Base-by-base conservation (phyloP, 192 early-diverging fungal genomes). In the Kickxella alabastrina region DNA sequence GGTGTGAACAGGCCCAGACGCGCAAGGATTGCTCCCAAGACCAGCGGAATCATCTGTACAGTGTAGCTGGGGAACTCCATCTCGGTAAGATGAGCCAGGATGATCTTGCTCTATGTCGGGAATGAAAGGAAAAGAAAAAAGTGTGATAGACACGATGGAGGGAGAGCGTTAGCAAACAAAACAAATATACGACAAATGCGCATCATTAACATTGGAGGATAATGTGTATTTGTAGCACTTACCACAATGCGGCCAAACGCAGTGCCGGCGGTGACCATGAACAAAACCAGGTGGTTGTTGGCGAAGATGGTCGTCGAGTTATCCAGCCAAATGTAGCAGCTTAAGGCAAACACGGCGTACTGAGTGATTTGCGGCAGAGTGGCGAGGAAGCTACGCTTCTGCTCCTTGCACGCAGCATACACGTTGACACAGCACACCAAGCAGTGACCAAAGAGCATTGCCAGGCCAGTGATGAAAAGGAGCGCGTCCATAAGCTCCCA, bases 81-180 rank as follows among this genome's bases (percentile, higher is more conserved):
- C 72, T 90, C 87, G 23, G 89, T 90, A 34, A 95, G 79, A 47
- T 95, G 92, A 21, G 88, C 86, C 65, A 95, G 65, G 46, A 95
- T 92, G 45, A 95, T 92, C 54, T 91, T 88, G 55, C 89, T 88
- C 70, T 74, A 74, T 59, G 65, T 2, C 2, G 25, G 15, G 35
- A 3, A 6, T 13, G 4, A 17, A 4, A 19, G 10, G 29, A 37
- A 15, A 18, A 39, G 42, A 54, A 38, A 13, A 52, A 1, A 27
- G 2, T 24, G 15, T 45, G 27, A 39, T 23, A 31, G 39, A 15
- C 17, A 43, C 21, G 6, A 21, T 4, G 6, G 21, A 43, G 22
- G 22, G 6, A 23, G 1, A 43, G 41, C 12, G 41, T 43, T 43
- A 43, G 41, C 12, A 5, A 21, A 18, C 15, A 8, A 6, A 43